Conservation (phyloP, 2,329 filamentous ascomycete genomes). For the Plectosphaerella sp. region DNA sequence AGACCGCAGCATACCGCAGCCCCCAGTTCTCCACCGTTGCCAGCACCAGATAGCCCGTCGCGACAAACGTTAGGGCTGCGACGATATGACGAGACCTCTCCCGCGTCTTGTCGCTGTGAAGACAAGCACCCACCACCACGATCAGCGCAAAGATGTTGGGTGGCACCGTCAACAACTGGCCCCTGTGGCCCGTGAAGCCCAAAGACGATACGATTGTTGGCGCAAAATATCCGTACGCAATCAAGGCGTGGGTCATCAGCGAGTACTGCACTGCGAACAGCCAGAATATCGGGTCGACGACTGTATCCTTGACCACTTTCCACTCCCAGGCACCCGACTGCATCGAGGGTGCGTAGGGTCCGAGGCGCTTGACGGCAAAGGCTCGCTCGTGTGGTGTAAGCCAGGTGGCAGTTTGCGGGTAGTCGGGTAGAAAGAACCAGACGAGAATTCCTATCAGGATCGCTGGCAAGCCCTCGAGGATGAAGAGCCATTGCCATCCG, state of each 20-base stretch:
- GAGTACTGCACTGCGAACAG: slow-evolving; percentile 21
- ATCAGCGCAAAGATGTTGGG: slow-evolving; percentile 27
- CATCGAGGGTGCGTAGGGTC: slow-evolving; percentile 22
- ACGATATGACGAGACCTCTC: slow-evolving; percentile 22
- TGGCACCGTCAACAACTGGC: slow-evolving; percentile 26
- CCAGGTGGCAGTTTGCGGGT: slow-evolving; percentile 23
- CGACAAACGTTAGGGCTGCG: slow-evolving; percentile 16
- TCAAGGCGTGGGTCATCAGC: slow-evolving; percentile 23
- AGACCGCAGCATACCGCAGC: slow-evolving; percentile 20
- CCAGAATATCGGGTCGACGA: slow-evolving; percentile 26
- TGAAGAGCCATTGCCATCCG: slow-evolving; percentile 10
- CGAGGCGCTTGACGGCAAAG: slow-evolving; percentile 25
- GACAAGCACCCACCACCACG: slow-evolving; percentile 20
- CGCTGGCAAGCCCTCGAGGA: slow-evolving; percentile 21
- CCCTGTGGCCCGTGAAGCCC: slow-evolving; percentile 21
- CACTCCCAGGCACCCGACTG: slow-evolving; percentile 20
- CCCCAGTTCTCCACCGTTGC: slow-evolving; percentile 19
- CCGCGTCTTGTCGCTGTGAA: slow-evolving; percentile 21
- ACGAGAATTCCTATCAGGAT: slow-evolving; percentile 20
- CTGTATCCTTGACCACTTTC: slow-evolving; percentile 18
- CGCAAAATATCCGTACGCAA: slow-evolving; percentile 25
- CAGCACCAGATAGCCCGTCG: slow-evolving; percentile 19
- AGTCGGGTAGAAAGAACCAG: slow-evolving; percentile 23
- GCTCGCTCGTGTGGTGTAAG: slow-evolving; percentile 22
- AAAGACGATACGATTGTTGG: slow-evolving; percentile 26